Base-by-base conservation (phyloP, 1,284 basidiomycete genomes). In the Thelephora terrestris region DNA sequence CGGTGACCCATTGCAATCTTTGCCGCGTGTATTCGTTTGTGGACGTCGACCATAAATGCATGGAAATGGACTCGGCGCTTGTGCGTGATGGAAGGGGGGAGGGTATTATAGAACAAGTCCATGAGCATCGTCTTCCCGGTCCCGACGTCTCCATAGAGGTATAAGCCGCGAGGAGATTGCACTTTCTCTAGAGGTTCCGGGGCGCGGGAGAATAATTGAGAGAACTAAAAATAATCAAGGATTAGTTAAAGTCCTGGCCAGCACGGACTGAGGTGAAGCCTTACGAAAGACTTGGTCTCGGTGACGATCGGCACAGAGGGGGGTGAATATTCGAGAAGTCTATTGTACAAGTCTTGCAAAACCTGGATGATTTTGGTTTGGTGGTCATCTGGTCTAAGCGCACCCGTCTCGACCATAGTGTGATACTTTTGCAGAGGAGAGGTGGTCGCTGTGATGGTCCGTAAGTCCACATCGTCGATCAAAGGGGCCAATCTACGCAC, bases 71-170 rank as follows among this genome's bases (percentile, higher is more conserved):
- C 90, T 34, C 95, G 77, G 36, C 86, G 85, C 61, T 91, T 91
- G 51, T 77, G 75, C 39, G 68, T 79, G 53, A 94, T 76, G 52
- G 81, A 78, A 0, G 74, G 59, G 0, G 94, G 93, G 1, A 99
- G 77, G 1, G 92, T 87, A 53, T 87, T 82, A 71, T 91, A 92
- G 68, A 99, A 96, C 17, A 99, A 73, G 65, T 99, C 96, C 96
- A 99, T 99, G 53, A 99, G 81, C 94, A 99, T 98, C 1, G 90
- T 91, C 74, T 92, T 92, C 21, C 96, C 95, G 4, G 94, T 98
- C 1, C 95, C 95, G 48, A 99, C 96, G 55, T 93, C 90, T 35
- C 96, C 96, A 63, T 90, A 93, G n/a, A 99, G 81, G 66, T 99
- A 99, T 21, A 99, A 74, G 10, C 94, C 91, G 56, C 86, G 86